Base-by-base conservation (phyloP, 1,284 basidiomycete species). In the Cutaneotrichosporon dermatis region DNA sequence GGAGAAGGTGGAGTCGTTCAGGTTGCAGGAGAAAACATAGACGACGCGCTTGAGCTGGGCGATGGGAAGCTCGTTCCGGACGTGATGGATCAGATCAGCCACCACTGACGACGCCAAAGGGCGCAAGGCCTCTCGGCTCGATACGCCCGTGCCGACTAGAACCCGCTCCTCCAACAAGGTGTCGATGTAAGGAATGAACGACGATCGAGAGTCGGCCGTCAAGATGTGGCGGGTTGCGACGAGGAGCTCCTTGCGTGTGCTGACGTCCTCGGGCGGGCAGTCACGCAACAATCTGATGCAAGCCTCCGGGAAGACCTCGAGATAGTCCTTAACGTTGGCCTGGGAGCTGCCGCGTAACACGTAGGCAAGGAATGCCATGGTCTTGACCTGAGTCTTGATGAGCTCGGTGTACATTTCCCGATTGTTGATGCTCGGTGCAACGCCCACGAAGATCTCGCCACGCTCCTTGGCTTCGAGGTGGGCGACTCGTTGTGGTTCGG, bases 361-460 rank as follows among this genome's bases (percentile, higher is more conserved):
- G 79, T 93, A 98, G 1, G 93, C 91, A 49, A 97, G 81, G 75
- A 93, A 97, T 4, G 92, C 94, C 76, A 98, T 86, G 66, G 92
- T 88, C 90, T 94, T 99, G 72, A 96, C 90, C 77, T 99, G 95
- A 0, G 92, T 89, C 58, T 86, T 86, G 65, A 97, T 86, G 68
- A 98, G 88, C 73, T 98, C 95, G 33, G 85, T 84, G 77, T 94
- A 99, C 42, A 89, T 82, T 41, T 84, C 81, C 8, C 85, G 76
- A 73, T 97, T 96, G 69, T 84, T 85, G 56, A 92, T 87, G 34
- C 81, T 81, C 8, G 78, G 78, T 1, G 92, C 85, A 75, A 96
- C 88, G 25, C 94, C 95, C 33, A 90, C 84, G 86, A 92, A 97
- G 53, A 88, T 83, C 45, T 86, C 83, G 11, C 80, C 82, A 81